phyloP scores from a whole-genome alignment of 306 rosid species.

The Acacia confusa region DNA sequence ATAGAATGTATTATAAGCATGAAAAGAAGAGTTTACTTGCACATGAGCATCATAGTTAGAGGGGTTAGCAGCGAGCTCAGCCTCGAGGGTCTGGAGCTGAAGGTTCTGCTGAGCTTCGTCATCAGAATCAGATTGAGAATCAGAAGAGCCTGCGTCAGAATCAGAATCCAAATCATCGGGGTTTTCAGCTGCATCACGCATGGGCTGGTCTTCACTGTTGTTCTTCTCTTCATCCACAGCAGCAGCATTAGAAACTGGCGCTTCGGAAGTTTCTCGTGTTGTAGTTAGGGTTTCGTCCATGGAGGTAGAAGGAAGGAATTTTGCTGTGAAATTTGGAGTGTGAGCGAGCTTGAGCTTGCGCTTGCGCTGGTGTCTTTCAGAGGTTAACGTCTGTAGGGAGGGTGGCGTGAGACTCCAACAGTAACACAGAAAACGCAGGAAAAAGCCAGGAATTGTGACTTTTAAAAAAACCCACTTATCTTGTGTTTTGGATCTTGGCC shows the following conservation, averaged over 20 bases:
- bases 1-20: background rate
- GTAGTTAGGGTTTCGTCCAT: conserved; percentile 47
- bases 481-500: too few relatives aligned
- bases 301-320: background rate
- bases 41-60: conserved; percentile 68
- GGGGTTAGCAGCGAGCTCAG: conserved; percentile 68
- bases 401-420: too few relatives aligned
- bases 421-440: too few relatives aligned
- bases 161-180: background rate
- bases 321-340: background rate
- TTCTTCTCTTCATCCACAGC: background rate
- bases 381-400: background rate
- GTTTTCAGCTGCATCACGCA: background rate
- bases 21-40: conserved; percentile 40
- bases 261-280: conserved; percentile 14
- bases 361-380: background rate
- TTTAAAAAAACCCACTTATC: too few relatives aligned
- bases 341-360: background rate
- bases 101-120: conserved; percentile 66
- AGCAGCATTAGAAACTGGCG: background rate
- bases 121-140: conserved; percentile 41
- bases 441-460: too few relatives aligned
- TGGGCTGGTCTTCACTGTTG: background rate
- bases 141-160: conserved; percentile 42
- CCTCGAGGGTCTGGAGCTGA: conserved; percentile 58